Percentiles rank a stretch among this genome's conserved stretches.
Evolutionary conservation across 371 early-diverging fungal species (phyloP).

Genomic region (Mucor velutinosus): DNA sequence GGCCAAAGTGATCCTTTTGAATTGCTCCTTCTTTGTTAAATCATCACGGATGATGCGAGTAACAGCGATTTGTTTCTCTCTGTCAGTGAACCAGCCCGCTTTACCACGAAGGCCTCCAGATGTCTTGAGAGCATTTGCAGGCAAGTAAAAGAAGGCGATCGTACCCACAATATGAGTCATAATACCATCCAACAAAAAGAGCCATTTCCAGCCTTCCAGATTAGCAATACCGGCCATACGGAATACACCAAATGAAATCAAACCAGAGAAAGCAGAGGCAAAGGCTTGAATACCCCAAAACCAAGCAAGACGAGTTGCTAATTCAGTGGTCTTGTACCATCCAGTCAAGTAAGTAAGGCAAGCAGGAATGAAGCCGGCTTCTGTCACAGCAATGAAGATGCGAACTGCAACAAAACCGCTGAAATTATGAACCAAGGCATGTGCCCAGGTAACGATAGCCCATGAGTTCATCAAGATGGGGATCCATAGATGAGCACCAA

Average conservation of each 20-base stretch:
- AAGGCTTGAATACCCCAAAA: conserved; percentile 65
- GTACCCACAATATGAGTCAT: conserved; percentile 50
- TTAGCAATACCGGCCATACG: conserved; percentile 54
- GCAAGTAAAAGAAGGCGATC: conserved; percentile 51
- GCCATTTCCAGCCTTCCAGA: conserved; percentile 62
- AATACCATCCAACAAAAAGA: conserved; percentile 58
- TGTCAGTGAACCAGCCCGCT: conserved; percentile 39
- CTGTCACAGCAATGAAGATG: conserved; percentile 36
- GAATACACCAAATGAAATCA: conserved; percentile 61
- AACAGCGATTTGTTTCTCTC: conserved; percentile 52
- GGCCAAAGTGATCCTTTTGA: conserved; percentile 23
- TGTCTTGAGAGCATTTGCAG: conserved; percentile 41
- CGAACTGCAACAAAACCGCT: conserved; percentile 29
- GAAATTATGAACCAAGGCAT: conserved; percentile 27
- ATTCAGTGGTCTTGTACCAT: conserved; percentile 61
- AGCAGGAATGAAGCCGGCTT: conserved; percentile 66
- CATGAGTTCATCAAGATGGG: conserved; percentile 64
- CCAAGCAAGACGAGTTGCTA: conserved; percentile 58
- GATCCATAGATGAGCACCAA: conserved; percentile 62
- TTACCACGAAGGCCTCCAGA: conserved; percentile 40
- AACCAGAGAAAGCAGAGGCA: conserved; percentile 61
- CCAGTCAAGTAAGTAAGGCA: conserved; percentile 58
- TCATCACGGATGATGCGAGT: conserved; percentile 60
- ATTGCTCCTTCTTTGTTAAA: conserved; percentile 45
- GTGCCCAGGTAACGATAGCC: conserved; percentile 59